Evolutionary conservation across 176 grass and related monocot genomes (phyloP).

Genomic region (Zea mays): Zm-B73-REFERENCE-NAM-5.0 NC_050102.1:175664501-175665000

Average conservation of each 20-base stretch:
- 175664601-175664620: not conserved
- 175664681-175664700: not conserved
- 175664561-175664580: too few relatives aligned
- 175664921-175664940: too few relatives aligned
- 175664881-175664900: too few relatives aligned
- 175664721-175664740: not conserved
- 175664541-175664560: not conserved
- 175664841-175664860: too few relatives aligned
- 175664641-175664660: not conserved
- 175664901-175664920: too few relatives aligned
- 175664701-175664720: not conserved
- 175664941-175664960: too few relatives aligned
- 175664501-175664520: conserved; percentile 52
- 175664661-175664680: not conserved
- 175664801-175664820: too few relatives aligned
- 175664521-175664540: not conserved
- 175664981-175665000: too few relatives aligned
- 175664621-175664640: not conserved
- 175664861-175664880: too few relatives aligned
- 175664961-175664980: too few relatives aligned
- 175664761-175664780: not conserved
- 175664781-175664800: not conserved
- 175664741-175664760: not conserved
- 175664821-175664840: too few relatives aligned
- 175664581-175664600: not conserved